Base-by-base conservation (phyloP, 345 rosid genomes). In the Iberis pinnata region DNA sequence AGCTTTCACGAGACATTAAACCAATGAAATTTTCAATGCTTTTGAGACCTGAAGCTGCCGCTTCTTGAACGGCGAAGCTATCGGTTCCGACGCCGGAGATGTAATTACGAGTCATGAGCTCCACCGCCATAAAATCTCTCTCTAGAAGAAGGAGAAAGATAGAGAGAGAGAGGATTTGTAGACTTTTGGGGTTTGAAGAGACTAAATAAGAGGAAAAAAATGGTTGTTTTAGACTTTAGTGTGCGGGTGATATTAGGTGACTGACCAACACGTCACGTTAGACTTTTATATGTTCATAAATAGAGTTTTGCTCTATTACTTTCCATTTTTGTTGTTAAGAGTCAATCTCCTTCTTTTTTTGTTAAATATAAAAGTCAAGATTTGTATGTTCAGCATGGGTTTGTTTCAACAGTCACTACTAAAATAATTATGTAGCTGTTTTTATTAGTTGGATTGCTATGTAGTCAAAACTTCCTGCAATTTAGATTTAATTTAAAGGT, bases 21-120 rank as follows among this genome's bases (percentile, higher is more conserved):
- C 80, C 73, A 38, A 92, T 78, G 45, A 92, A 78, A 55, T 81
- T 82, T 45, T 80, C 90, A 14, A 88, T 82, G 53, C 85, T 80
- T 65, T 83, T 75, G 65, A 92, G 67, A 0, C 98, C 98, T 2
- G 90, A 76, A 6, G 88, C 81, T 5, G 99, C 87, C 0, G 99
- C 95, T 68, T 92, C 99, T 60, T 83, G 81, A 18, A 88, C 80
- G 1, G 83, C 82, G 1, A 81, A 54, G 35, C 25, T 67, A 49
- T 67, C 62, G 11, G 45, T 46, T 33, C 72, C 78, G 49, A 61
- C 33, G 52, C 52, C 42, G 61, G 72, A 46, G 42, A 67, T 60
- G 62, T 67, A 67, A 4, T 67, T 67, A 13, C 72, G 36, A 18
- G 72, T 61, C 67, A 54, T 60, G 18, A 67, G 72, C 67, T 67